Percentiles rank a stretch among this genome's conserved stretches.
Conservation (phyloP, 1,139 yeast species). For the Eremothecium sinecaudum region DNA sequence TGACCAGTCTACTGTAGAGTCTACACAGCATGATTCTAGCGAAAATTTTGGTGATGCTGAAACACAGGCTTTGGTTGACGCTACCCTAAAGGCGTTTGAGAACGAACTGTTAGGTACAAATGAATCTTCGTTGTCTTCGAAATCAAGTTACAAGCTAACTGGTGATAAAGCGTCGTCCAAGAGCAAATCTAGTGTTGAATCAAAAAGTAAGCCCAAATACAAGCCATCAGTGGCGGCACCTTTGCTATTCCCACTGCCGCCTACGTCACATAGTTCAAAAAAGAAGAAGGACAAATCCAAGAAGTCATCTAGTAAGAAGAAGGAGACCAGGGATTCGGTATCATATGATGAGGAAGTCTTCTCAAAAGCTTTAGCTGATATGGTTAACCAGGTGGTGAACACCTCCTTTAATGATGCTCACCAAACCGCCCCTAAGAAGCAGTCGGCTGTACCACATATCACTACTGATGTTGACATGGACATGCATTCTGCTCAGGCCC, state of each 20-base stretch:
- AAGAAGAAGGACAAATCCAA: slow-evolving; percentile 9
- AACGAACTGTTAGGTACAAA: slow-evolving; percentile 19
- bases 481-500: slow-evolving; percentile 1
- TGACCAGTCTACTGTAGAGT: slow-evolving; percentile 14
- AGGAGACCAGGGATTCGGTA: slow-evolving; percentile 6
- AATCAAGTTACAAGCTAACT: slow-evolving; percentile 10
- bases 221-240: slow-evolving; percentile 5
- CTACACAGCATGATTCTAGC: background rate
- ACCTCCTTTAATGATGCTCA: slow-evolving; percentile 19
- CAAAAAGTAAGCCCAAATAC: slow-evolving; percentile 8
- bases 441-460: background rate
- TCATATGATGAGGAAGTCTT: slow-evolving; percentile 23
- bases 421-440: background rate
- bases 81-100: slow-evolving; percentile 29
- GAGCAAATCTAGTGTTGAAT: slow-evolving; percentile 7
- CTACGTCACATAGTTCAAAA: slow-evolving; percentile 1
- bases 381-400: slow-evolving; percentile 30
- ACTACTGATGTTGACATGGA: slow-evolving; percentile 1
- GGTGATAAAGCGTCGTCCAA: slow-evolving; percentile 6
- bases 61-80: slow-evolving; percentile 29
- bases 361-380: slow-evolving; percentile 28
- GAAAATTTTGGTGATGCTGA: slow-evolving; percentile 19
- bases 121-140: slow-evolving; percentile 7
- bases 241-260: slow-evolving; percentile 1
- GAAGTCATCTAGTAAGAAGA: slow-evolving; percentile 16